These are phyloP conservation scores for Pterulicium gracile DNA, from an alignment of 1,284 basidiomycete genomes.

Conservation along the genomic window DNA sequence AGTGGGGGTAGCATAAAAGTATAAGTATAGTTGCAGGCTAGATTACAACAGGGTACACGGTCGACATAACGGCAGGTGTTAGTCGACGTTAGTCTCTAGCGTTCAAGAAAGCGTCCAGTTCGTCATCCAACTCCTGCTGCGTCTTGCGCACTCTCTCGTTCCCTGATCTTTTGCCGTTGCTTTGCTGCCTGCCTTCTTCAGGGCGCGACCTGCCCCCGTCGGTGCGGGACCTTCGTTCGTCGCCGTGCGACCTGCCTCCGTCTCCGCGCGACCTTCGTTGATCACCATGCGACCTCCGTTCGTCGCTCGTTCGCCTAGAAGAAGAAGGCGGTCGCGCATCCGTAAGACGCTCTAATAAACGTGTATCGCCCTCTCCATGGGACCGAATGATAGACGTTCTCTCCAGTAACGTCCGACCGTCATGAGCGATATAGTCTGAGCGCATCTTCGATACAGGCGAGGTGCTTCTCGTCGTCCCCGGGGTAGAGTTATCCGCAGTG, in stretches of 20 bases:
- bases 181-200: constrained; percentile 8
- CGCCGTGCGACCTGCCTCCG: constrained; percentile 4
- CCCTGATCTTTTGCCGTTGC: constrained; percentile 11
- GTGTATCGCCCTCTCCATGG: constrained; percentile 17
- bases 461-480: no score
- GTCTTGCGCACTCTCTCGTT: constrained; percentile 40
- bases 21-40: no score
- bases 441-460: constrained; percentile 54
- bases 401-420: constrained; percentile 40
- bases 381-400: constrained; percentile 37
- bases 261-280: constrained; percentile 15
- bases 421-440: constrained; percentile 43
- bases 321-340: constrained; percentile 26
- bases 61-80: no score
- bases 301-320: constrained; percentile 13
- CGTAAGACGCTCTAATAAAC: constrained; percentile 33
- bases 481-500: constrained; percentile 21
- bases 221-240: no score
- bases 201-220: no score
- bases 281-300: constrained; percentile 9
- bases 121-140: constrained; percentile 65
- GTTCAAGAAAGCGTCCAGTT: constrained; percentile 63
- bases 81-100: not conserved
- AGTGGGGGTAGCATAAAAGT: no score
- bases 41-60: no score